Percentiles rank a stretch among this genome's conserved stretches.
Evolutionary conservation across 2,329 filamentous ascomycete genomes (phyloP).

Genomic region (Calonectria naviculata): DNA sequence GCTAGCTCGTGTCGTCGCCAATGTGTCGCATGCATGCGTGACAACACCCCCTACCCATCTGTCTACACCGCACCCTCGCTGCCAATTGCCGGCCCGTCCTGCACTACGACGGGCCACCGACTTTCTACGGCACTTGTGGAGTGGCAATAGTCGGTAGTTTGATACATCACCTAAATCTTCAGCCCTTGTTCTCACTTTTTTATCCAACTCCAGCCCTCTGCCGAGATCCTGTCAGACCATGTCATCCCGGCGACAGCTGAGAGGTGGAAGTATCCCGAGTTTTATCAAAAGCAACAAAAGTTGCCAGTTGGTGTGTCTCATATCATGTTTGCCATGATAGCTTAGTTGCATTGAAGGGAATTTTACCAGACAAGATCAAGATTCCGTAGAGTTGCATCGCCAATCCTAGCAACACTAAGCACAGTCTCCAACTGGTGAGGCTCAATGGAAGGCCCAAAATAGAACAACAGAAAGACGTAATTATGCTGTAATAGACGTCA

Average conservation of each 20-base stretch:
- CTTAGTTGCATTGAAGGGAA: background rate
- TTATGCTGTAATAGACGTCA: too few species aligned
- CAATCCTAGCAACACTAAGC: background rate
- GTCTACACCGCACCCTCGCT: background rate
- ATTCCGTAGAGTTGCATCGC: background rate
- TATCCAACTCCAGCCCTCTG: background rate
- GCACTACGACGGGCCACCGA: background rate
- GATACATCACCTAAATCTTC: background rate
- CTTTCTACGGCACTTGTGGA: background rate
- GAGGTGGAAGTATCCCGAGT: background rate
- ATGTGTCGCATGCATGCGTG: constrained; percentile 2
- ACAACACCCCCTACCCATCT: background rate
- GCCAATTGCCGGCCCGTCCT: background rate
- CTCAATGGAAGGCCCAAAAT: too few species aligned
- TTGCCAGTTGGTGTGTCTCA: background rate
- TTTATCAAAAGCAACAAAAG: background rate
- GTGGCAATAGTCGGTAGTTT: background rate
- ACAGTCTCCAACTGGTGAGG: background rate
- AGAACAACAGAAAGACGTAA: too few species aligned
- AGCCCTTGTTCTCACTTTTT: background rate
- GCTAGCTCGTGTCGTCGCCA: background rate
- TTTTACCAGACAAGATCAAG: background rate
- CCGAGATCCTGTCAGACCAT: background rate
- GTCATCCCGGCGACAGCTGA: background rate
- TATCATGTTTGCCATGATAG: background rate